Evolutionary conservation across 2,329 filamentous ascomycete species (phyloP).

Genomic region (Nannizziopsis barbatae): DNA sequence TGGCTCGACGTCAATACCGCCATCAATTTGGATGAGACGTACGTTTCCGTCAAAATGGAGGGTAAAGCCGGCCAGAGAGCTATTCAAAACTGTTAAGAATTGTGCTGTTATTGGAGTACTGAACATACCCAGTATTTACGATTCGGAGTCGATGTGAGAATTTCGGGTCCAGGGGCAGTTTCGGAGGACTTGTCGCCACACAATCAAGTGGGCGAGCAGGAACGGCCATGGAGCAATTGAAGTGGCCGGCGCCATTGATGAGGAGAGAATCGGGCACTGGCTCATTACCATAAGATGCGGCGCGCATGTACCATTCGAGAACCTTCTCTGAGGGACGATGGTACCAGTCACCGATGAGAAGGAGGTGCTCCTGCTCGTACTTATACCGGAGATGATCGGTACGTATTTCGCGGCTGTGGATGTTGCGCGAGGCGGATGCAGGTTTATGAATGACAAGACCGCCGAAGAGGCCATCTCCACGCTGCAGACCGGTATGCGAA

Average conservation of each 20-base stretch:
- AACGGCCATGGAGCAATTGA: slow-evolving; percentile 38
- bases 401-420: slow-evolving; percentile 17
- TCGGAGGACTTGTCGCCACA: slow-evolving; percentile 20
- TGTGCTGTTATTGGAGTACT: not conserved
- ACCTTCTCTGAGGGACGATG: slow-evolving; percentile 34
- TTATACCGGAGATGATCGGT: slow-evolving; percentile 13
- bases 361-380: slow-evolving; percentile 34
- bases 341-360: slow-evolving; percentile 44
- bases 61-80: slow-evolving; percentile 33
- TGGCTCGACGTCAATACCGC: slow-evolving; percentile 25
- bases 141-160: slow-evolving; percentile 30
- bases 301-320: slow-evolving; percentile 35
- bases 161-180: slow-evolving; percentile 19
- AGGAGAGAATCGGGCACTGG: slow-evolving; percentile 41
- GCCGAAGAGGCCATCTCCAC: slow-evolving; percentile 40
- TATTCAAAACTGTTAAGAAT: slow-evolving; percentile 11
- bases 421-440: slow-evolving; percentile 13
- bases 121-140: slow-evolving; percentile 35
- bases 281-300: slow-evolving; percentile 37
- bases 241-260: slow-evolving; percentile 38
- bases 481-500: slow-evolving; percentile 35
- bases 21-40: slow-evolving; percentile 34
- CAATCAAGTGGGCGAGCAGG: slow-evolving; percentile 39
- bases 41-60: slow-evolving; percentile 26
- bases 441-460: slow-evolving; percentile 39